Conservation (phyloP, 306 rosid genomes). For the Bauhinia variegata region DNA sequence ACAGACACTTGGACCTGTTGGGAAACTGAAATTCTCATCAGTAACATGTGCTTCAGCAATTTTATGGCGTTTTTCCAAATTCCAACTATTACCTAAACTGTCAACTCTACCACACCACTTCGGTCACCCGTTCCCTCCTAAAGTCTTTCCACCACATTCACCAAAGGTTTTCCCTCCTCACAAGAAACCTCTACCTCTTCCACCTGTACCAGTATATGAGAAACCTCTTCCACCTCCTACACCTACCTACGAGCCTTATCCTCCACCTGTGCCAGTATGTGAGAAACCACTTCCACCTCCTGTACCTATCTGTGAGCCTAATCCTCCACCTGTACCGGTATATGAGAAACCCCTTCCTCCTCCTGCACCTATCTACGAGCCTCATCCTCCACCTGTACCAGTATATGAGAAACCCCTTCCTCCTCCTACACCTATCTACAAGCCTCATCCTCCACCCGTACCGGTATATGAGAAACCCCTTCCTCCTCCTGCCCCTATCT, state of each 20-base stretch:
- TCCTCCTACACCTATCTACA: constrained; percentile 1
- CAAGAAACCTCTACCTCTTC: constrained; percentile 11
- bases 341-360: constrained; percentile 46
- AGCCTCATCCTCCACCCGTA: constrained; percentile 25
- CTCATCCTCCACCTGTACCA: constrained; percentile 28
- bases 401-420: constrained; percentile 27
- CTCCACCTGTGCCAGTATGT: constrained; percentile 25
- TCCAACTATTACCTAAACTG: constrained; percentile 49
- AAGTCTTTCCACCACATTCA: constrained; percentile 48
- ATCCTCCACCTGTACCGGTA: constrained; percentile 31
- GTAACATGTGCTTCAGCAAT: constrained; percentile 65
- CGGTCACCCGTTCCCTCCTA: constrained; percentile 47
- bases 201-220: constrained; percentile 20
- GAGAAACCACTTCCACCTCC: constrained; percentile 3
- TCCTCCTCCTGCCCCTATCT: constrained; percentile 18
- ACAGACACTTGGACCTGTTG: constrained; percentile 52
- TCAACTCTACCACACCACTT: constrained; percentile 21
- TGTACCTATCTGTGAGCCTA: constrained; percentile 22
- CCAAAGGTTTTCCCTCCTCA: constrained; percentile 39
- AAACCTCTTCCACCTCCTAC: constrained; percentile 21
- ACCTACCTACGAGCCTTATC: not conserved
- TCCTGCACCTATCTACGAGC: constrained; percentile 5
- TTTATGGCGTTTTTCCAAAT: constrained; percentile 57
- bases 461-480: constrained; percentile 14
- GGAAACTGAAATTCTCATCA: constrained; percentile 70